Base-by-base conservation (phyloP, 805 yeast genomes). In the Cyberlindnera saturnus region DNA sequence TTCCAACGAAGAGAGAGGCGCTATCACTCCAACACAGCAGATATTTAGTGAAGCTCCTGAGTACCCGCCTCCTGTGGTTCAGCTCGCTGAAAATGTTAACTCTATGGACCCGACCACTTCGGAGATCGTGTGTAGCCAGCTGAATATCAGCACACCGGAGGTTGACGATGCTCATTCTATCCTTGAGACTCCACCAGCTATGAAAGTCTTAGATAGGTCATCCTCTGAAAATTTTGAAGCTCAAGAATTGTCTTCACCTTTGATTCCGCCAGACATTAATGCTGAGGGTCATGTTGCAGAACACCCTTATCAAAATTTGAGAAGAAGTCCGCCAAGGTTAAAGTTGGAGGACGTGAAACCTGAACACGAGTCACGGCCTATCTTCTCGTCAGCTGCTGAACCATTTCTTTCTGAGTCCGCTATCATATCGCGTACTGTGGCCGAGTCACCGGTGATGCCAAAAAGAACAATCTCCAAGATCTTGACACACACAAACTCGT, bases 1-100 rank as follows among this genome's bases (percentile, higher is more conserved):
- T 3, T 23, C 11, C 9, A 11, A 9, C 11, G 13, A 23, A 23
- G 28, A 34, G 30, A 6, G 8, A 15, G 29, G 20, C 40, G 45
- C 48, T 16, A 40, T 49, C 4, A 55, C 58, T 8, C 58, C 60
- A 19, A 36, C 43, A 11, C 50, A 47, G 14, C 59, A 56, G 29
- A 39, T 40, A 3, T 29, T 36, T 19, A 38, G 38, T 29, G 14
- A 39, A 15, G 23, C 42, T 36, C 32, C 43, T 14, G 46, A 29
- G 20, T 34, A 41, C 19, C 57, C 57, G 6, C 59, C 60, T 4
- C 51, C 56, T 23, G 32, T 52, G 26, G 34, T 50, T 1, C 48
- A 45, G 36, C 46, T 49, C 16, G 3, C 43, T 5, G 35, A 41
- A 18, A 48, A 55, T 32, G 48, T 39, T 23, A 48, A 46, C 29